Percentiles rank a stretch among this genome's conserved stretches.
phyloP scores from a whole-genome alignment of 2,329 filamentous ascomycete species.

The Aulographum hederae region DNA sequence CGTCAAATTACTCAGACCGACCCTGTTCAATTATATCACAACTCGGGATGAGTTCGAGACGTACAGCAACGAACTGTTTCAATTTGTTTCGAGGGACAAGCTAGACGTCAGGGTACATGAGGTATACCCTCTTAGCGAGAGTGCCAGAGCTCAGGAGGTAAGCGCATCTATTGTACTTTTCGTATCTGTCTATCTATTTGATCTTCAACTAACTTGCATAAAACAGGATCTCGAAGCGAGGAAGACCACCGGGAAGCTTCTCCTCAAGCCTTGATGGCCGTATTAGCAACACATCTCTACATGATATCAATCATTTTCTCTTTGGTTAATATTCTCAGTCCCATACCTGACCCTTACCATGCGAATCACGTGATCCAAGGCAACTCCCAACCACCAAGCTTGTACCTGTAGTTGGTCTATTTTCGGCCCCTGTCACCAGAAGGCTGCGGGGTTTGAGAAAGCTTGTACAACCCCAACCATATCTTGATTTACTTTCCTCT shows the following conservation, averaged over 20 bases:
- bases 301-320: no score
- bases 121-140: slow-evolving; percentile 57
- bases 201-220: slow-evolving; percentile 1
- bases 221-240: slow-evolving; percentile 55
- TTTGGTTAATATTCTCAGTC: no score
- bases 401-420: no score
- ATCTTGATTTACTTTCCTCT: no score
- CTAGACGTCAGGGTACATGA: slow-evolving; percentile 59
- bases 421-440: no score
- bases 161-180: slow-evolving; percentile 6
- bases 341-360: no score
- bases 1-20: slow-evolving; percentile 56
- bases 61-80: slow-evolving; percentile 56
- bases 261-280: slow-evolving; percentile 52
- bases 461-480: no score
- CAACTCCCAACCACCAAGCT: no score
- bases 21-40: slow-evolving; percentile 50
- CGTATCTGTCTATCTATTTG: no score
- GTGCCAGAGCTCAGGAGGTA: slow-evolving; percentile 47
- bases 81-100: slow-evolving; percentile 48
- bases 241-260: slow-evolving; percentile 67
- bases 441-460: no score
- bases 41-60: slow-evolving; percentile 52
- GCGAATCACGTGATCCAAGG: no score
- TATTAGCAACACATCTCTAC: no score